A percentile compares a stretch with the other conserved stretches of the same genome.
Evolutionary conservation across 1,284 basidiomycete species (phyloP).

Genomic region (Puccinia novopanici): DNA sequence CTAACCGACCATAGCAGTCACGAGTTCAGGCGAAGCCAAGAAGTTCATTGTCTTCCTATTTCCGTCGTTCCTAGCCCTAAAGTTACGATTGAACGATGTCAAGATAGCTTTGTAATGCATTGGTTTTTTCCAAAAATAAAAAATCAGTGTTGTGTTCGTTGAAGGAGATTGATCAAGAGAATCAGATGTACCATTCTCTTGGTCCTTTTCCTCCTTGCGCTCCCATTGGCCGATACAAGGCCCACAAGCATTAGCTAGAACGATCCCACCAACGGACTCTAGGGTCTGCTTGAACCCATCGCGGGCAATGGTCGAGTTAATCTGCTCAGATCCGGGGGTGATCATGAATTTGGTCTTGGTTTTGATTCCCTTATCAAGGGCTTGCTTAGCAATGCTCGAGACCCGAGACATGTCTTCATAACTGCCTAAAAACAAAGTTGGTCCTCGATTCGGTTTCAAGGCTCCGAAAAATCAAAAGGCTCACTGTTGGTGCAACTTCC

Average conservation of each 20-base stretch:
- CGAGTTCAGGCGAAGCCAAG: slow-evolving; percentile 92
- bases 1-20: slow-evolving; percentile 70
- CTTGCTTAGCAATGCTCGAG: slow-evolving; percentile 88
- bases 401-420: slow-evolving; percentile 99
- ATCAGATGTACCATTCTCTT: slow-evolving; percentile 3
- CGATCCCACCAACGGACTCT: slow-evolving; percentile 83
- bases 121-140: no score
- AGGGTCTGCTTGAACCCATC: slow-evolving; percentile 89
- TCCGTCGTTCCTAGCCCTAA: slow-evolving; percentile 96
- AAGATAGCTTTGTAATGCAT: slow-evolving; percentile 72
- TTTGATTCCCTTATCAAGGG: slow-evolving; percentile 78
- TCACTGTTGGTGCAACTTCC: slow-evolving; percentile 87
- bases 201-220: slow-evolving; percentile 67
- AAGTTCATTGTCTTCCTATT: slow-evolving; percentile 97
- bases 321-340: slow-evolving; percentile 96
- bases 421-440: background rate
- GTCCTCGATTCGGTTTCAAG: slow-evolving; percentile 60
- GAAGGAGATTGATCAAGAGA: background rate
- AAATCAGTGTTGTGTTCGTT: background rate
- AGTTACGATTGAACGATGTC: slow-evolving; percentile 97
- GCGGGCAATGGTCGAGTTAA: slow-evolving; percentile 93
- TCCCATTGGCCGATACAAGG: slow-evolving; percentile 99
- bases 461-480: slow-evolving; percentile 65
- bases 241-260: slow-evolving; percentile 97
- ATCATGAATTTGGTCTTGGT: slow-evolving; percentile 95